phyloP scores from a whole-genome alignment of 108 stramenopile genomes.

The Craspedostauros australis region DNA sequence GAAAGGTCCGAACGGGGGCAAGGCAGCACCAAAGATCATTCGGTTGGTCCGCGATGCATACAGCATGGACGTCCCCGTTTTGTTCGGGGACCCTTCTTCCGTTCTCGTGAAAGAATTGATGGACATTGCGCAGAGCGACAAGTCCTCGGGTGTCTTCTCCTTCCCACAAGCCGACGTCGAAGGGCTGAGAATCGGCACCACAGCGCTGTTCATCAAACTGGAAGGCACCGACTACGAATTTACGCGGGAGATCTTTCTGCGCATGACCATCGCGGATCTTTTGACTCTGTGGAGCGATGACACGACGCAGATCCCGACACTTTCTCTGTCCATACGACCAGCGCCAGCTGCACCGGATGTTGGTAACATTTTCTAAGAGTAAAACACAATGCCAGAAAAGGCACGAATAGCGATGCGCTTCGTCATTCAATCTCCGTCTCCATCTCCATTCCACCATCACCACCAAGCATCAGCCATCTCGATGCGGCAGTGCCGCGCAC shows the following conservation, averaged over 20 bases:
- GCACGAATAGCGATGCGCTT: no score
- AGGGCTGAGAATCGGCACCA: not conserved
- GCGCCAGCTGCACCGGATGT: no score
- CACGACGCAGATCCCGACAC: constrained; percentile 15
- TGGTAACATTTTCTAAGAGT: no score
- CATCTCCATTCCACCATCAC: no score
- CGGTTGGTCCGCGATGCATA: constrained; percentile 16
- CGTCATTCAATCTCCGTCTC: no score
- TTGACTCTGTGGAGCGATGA: constrained; percentile 4
- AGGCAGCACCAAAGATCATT: no score
- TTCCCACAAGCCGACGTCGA: constrained; percentile 11
- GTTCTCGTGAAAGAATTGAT: constrained; percentile 22
- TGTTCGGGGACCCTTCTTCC: constrained; percentile 7
- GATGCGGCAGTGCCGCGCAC: no score
- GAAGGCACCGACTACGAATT: constrained; percentile 10
- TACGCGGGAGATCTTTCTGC: constrained; percentile 14
- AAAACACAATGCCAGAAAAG: no score
- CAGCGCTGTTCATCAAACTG: constrained; percentile 11
- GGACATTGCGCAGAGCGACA: constrained; percentile 18
- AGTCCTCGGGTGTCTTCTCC: constrained; percentile 21
- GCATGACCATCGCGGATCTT: constrained; percentile 21
- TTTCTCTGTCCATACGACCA: constrained; percentile 13
- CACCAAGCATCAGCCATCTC: no score
- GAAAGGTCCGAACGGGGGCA: no score
- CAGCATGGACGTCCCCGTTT: constrained; percentile 15